Evolutionary conservation across 2,329 filamentous ascomycete species (phyloP).

Genomic region (Tetracladium maxilliforme): DNA sequence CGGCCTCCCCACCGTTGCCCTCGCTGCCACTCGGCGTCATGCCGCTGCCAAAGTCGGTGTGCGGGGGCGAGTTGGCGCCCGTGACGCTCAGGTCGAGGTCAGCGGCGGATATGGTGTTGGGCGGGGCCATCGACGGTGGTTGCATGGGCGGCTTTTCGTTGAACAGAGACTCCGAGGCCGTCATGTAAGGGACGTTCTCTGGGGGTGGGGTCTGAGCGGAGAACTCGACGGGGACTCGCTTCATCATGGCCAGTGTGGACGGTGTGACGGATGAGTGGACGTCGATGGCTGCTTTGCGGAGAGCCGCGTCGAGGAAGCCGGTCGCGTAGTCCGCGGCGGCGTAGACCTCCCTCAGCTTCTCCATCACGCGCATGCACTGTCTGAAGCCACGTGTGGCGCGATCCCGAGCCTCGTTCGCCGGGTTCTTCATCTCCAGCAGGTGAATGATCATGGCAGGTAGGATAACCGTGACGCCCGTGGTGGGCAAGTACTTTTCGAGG

Average conservation of each 20-base stretch:
- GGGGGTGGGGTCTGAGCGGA: conserved; percentile 43
- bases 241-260: no score
- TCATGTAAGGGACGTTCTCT: conserved; percentile 29
- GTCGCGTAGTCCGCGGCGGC: conserved; percentile 93
- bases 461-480: conserved; percentile 80
- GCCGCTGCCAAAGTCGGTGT: conserved; percentile 21
- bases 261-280: no score
- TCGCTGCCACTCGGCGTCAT: conserved; percentile 29
- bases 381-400: conserved; percentile 69
- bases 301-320: conserved; percentile 82
- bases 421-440: conserved; percentile 80
- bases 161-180: conserved; percentile 22
- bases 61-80: conserved; percentile 26
- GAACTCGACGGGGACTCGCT: no score
- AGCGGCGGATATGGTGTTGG: conserved; percentile 21
- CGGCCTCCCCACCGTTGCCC: conserved; percentile 20
- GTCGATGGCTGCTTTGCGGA: conserved; percentile 73
- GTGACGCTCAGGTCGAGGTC: conserved; percentile 18
- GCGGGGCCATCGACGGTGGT: conserved; percentile 14
- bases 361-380: conserved; percentile 85
- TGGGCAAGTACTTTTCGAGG: conserved; percentile 70
- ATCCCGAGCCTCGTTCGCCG: conserved; percentile 54
- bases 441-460: conserved; percentile 90
- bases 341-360: conserved; percentile 77
- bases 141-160: conserved; percentile 2